phyloP scores from a whole-genome alignment of 352 stramenopile species.

The Pythium oligandrum region DNA sequence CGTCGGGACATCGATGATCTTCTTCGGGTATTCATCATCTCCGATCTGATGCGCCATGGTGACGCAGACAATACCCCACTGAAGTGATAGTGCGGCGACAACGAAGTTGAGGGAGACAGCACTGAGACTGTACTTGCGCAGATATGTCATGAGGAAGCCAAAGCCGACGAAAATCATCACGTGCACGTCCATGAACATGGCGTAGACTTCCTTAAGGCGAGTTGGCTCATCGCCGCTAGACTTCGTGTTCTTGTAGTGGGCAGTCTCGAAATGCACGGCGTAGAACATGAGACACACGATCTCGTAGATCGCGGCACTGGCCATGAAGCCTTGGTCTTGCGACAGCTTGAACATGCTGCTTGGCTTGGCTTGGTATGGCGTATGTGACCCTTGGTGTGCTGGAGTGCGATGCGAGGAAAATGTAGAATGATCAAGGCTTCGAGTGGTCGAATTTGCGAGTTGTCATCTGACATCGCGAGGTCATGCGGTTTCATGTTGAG shows the following conservation, averaged over 20 bases:
- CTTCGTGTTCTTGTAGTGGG: conserved; percentile 22
- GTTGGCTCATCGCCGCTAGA: conserved; percentile 1
- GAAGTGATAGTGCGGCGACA: conserved; percentile 50
- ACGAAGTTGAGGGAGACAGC: conserved; percentile 79
- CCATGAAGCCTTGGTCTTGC: conserved; percentile 33
- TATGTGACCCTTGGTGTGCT: too few species aligned
- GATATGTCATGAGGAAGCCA: conserved; percentile 86
- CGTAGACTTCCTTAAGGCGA: conserved; percentile 20
- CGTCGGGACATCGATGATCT: conserved; percentile 48
- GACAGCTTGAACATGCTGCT: conserved; percentile 13
- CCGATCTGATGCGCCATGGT: conserved; percentile 56
- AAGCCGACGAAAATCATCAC: conserved; percentile 88
- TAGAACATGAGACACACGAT: conserved; percentile 42
- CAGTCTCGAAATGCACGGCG: conserved; percentile 39
- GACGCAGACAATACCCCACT: conserved; percentile 71
- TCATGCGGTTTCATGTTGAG: not conserved
- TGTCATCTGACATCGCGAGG: too few species aligned
- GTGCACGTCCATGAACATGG: conserved; percentile 76
- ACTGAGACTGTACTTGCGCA: conserved; percentile 78
- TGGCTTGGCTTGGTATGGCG: not conserved
- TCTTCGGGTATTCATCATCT: conserved; percentile 34
- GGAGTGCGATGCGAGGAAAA: too few species aligned
- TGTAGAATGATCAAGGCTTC: too few species aligned
- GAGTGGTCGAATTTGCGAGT: too few species aligned
- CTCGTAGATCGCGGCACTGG: conserved; percentile 37